These are phyloP conservation scores for Ascoidea rubescens DNA, from an alignment of 805 yeast genomes.

Conservation along the genomic window DNA sequence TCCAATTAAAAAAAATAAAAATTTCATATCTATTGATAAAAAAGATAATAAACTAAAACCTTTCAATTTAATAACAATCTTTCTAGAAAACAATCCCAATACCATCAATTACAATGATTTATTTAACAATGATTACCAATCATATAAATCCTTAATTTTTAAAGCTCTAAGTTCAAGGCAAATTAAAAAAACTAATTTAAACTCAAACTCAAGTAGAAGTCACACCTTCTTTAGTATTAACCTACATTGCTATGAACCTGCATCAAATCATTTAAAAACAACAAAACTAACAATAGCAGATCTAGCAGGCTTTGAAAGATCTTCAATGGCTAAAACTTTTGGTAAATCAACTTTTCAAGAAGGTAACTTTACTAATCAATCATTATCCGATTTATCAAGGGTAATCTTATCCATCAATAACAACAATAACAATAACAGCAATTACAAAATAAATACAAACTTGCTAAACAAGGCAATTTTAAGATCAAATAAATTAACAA, in stretches of 20 bases:
- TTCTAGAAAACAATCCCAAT: conserved; percentile 26
- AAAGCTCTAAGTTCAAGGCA: conserved; percentile 26
- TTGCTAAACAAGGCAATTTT: conserved; percentile 27
- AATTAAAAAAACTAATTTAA: conserved; percentile 28
- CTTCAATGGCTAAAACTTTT: conserved; percentile 27
- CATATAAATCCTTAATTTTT: conserved; percentile 24
- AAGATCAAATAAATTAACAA: conserved; percentile 34
- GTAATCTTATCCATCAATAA: conserved; percentile 27
- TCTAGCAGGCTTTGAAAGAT: conserved; percentile 39
- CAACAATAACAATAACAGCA: conserved; percentile 11
- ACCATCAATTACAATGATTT: conserved; percentile 29
- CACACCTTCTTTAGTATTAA: conserved; percentile 37
- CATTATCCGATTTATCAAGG: conserved; percentile 36
- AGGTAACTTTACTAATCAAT: conserved; percentile 33
- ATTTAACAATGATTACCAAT: conserved; percentile 21
- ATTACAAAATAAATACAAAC: conserved; percentile 11
- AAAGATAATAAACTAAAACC: conserved; percentile 31
- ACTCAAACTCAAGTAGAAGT: conserved; percentile 32
- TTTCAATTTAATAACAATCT: conserved; percentile 24
- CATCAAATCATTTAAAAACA: conserved; percentile 8
- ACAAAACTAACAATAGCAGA: conserved; percentile 35
- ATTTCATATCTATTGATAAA: conserved; percentile 26
- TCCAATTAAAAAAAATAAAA: conserved; percentile 14
- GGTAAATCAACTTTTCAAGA: conserved; percentile 31
- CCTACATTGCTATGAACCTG: conserved; percentile 14